These are phyloP conservation scores for Penicillium fuscoglaucum DNA, from an alignment of 2,329 filamentous ascomycete species.

Conservation along the genomic window DNA sequence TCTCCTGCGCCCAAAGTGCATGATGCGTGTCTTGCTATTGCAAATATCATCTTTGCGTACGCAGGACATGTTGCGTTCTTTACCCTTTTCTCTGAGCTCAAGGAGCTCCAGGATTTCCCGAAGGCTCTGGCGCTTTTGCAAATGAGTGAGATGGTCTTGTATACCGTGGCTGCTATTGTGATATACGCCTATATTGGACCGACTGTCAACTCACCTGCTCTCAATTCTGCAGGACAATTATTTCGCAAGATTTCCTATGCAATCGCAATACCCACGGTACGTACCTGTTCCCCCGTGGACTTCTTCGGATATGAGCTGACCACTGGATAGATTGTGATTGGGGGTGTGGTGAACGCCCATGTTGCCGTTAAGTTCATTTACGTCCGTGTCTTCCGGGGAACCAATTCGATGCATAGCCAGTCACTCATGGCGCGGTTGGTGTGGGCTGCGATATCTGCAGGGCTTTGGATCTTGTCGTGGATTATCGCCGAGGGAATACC, in stretches of 20 bases:
- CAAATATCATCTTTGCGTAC: slow-evolving; percentile 69
- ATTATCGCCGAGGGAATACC: slow-evolving; percentile 67
- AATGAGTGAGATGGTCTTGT: slow-evolving; percentile 57
- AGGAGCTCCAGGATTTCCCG: slow-evolving; percentile 57
- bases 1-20: slow-evolving; percentile 46
- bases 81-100: slow-evolving; percentile 62
- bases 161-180: slow-evolving; percentile 63
- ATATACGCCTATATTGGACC: slow-evolving; percentile 65
- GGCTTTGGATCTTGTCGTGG: slow-evolving; percentile 61
- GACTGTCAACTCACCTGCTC: slow-evolving; percentile 61
- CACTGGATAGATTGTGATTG: slow-evolving; percentile 57
- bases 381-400: slow-evolving; percentile 59
- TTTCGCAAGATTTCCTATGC: slow-evolving; percentile 65
- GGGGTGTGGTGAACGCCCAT: slow-evolving; percentile 66
- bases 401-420: slow-evolving; percentile 51
- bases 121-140: slow-evolving; percentile 63
- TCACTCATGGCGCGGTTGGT: slow-evolving; percentile 50
- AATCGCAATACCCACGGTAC: slow-evolving; percentile 62
- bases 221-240: slow-evolving; percentile 57
- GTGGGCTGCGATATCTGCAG: slow-evolving; percentile 58
- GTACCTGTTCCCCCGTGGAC: not conserved
- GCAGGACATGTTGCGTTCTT: slow-evolving; percentile 67
- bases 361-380: slow-evolving; percentile 66
- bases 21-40: slow-evolving; percentile 58
- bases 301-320: not conserved